Evolutionary conservation across 164 flowering plant genomes (phyloP).

Genomic region (Euptelea pleiosperma): DNA sequence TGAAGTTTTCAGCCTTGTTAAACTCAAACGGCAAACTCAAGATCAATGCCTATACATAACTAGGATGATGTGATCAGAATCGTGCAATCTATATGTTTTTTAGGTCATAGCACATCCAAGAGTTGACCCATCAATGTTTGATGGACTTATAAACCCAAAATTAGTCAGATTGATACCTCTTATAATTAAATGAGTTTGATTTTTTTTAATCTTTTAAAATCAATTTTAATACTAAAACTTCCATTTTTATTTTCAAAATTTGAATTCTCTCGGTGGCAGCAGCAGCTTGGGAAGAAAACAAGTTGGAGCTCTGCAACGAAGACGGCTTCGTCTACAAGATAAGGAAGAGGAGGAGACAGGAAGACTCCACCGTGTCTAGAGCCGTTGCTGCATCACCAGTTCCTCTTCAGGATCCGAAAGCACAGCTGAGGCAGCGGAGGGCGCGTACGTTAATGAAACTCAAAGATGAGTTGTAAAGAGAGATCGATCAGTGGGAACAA

Average conservation of each 20-base stretch:
- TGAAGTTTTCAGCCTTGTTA: too few relatives aligned
- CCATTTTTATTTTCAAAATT: background rate
- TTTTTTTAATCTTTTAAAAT: too few relatives aligned
- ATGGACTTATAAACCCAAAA: too few relatives aligned
- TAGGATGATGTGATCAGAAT: too few relatives aligned
- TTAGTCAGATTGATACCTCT: too few relatives aligned
- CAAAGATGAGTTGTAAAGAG: slow-evolving; percentile 40
- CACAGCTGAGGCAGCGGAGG: slow-evolving; percentile 24
- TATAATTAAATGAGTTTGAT: too few relatives aligned
- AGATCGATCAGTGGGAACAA: slow-evolving; percentile 60
- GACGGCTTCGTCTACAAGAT: slow-evolving; percentile 74
- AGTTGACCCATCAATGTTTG: too few relatives aligned
- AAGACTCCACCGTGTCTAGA: background rate
- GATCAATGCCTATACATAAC: too few relatives aligned
- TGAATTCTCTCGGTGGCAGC: background rate
- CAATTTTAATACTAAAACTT: too few relatives aligned
- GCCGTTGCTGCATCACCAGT: slow-evolving; percentile 12
- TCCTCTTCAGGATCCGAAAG: slow-evolving; percentile 26
- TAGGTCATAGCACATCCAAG: too few relatives aligned
- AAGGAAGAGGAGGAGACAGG: slow-evolving; percentile 33
- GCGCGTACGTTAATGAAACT: slow-evolving; percentile 39
- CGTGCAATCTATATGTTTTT: too few relatives aligned
- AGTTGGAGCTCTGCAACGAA: slow-evolving; percentile 74
- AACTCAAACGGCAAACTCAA: too few relatives aligned
- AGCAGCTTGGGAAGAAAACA: slow-evolving; percentile 15